phyloP scores from a whole-genome alignment of 176 grass and related monocot genomes.

The Chloris gayana region DNA sequence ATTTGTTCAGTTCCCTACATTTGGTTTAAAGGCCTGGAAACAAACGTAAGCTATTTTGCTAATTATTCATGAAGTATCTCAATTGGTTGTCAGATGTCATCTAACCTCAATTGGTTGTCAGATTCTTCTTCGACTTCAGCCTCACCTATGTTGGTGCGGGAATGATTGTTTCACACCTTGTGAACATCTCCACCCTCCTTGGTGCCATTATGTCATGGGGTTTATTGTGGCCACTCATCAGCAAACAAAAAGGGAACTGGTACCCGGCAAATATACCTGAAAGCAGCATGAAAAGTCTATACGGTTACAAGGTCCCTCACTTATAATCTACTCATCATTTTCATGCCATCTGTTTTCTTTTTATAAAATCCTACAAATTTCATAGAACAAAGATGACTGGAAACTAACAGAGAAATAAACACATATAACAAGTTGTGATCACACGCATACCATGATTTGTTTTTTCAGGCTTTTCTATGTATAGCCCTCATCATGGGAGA shows the following conservation, averaged over 20 bases:
- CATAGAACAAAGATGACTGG: neutral
- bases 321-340: neutral
- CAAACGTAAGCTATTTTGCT: constrained; percentile 61
- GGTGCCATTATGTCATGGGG: constrained; percentile 90
- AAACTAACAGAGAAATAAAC: neutral
- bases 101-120: constrained; percentile 17
- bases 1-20: constrained; percentile 92
- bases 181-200: constrained; percentile 80
- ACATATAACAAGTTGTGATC: neutral
- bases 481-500: constrained; percentile 89
- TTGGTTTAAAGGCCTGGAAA: constrained; percentile 86
- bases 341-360: neutral
- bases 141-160: constrained; percentile 87
- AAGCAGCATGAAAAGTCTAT: constrained; percentile 85
- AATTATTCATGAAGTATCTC: neutral
- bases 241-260: constrained; percentile 71
- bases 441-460: neutral
- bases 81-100: neutral
- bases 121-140: constrained; percentile 94
- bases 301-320: constrained; percentile 80
- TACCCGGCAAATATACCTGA: constrained; percentile 66
- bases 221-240: constrained; percentile 87
- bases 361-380: neutral
- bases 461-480: constrained; percentile 68
- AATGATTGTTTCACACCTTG: constrained; percentile 94